Percentiles rank a stretch among this genome's conserved stretches.
phyloP scores from a whole-genome alignment of 176 grass and related monocot genomes.

The Coix lacrymajobi region DNA sequence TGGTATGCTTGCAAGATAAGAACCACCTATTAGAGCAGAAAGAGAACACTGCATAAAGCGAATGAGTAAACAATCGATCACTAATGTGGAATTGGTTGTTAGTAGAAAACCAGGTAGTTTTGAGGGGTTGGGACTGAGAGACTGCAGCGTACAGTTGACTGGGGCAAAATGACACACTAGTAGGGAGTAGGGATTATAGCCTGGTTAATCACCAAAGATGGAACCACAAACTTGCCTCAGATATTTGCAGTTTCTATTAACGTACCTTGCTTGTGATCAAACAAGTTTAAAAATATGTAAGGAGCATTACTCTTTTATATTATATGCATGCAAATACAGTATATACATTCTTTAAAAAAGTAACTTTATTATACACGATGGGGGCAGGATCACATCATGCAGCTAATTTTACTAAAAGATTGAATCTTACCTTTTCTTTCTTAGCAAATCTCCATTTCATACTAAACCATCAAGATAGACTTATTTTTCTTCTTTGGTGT shows the following conservation, averaged over 20 bases:
- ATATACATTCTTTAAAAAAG: not conserved
- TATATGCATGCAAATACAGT: not conserved
- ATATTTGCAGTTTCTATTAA: not conserved
- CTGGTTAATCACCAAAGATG: no score
- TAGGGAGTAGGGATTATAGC: not conserved
- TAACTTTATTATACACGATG: not conserved
- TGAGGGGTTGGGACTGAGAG: no score
- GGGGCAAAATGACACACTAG: not conserved
- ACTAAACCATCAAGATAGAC: not conserved
- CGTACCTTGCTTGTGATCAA: not conserved
- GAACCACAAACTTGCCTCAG: not conserved
- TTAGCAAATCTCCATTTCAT: not conserved
- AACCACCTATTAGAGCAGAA: not conserved
- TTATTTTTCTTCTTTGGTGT: not conserved
- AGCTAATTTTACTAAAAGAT: not conserved
- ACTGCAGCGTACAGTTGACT: no score
- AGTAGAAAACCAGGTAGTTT: not conserved
- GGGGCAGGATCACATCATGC: not conserved
- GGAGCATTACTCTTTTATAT: no score
- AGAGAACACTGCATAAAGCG: not conserved
- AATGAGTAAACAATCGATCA: no score
- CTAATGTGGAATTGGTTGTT: not conserved
- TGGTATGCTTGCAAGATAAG: no score
- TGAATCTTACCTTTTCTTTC: not conserved
- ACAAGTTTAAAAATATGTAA: no score